phyloP scores from a whole-genome alignment of 805 yeast genomes.

The Suhomyces sp. region DNA sequence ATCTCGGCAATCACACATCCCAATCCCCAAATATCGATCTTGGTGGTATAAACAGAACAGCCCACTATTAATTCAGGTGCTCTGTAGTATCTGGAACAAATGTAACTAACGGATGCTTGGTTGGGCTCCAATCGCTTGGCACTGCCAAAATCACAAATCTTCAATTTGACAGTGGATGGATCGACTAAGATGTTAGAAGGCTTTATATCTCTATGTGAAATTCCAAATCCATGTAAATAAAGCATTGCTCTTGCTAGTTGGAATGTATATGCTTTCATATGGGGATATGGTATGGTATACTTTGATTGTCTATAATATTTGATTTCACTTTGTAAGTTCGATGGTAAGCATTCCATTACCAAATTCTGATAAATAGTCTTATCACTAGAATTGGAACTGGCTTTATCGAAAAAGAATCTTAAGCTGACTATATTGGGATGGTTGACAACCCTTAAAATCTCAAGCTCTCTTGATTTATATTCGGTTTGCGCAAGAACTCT shows the following conservation, averaged over 20 bases:
- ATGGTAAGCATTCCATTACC: conserved; percentile 87
- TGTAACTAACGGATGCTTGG: conserved; percentile 90
- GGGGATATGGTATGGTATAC: conserved; percentile 64
- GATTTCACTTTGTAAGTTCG: conserved; percentile 72
- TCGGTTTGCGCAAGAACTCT: conserved; percentile 87
- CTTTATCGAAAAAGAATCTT: conserved; percentile 68
- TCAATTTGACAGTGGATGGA: conserved; percentile 61
- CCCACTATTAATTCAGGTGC: conserved; percentile 97
- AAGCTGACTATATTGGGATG: conserved; percentile 78
- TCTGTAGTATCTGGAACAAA: conserved; percentile 92
- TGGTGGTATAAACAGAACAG: conserved; percentile 78
- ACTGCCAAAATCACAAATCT: conserved; percentile 83
- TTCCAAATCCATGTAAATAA: conserved; percentile 74
- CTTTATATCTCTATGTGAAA: conserved; percentile 81
- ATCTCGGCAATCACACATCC: conserved; percentile 97
- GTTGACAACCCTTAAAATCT: conserved; percentile 66
- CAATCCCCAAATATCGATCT: conserved; percentile 96
- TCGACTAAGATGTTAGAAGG: conserved; percentile 80
- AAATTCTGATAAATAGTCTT: conserved; percentile 71
- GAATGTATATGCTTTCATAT: conserved; percentile 72
- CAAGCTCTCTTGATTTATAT: conserved; percentile 78
- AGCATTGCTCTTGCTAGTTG: conserved; percentile 83
- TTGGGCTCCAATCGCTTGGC: conserved; percentile 75
- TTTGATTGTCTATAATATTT: conserved; percentile 62
- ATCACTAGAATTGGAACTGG: conserved; percentile 49